A percentile compares a stretch with the other conserved stretches of the same genome.
phyloP scores from a whole-genome alignment of 2,329 filamentous ascomycete species.

The Verticillium nubilum region DNA sequence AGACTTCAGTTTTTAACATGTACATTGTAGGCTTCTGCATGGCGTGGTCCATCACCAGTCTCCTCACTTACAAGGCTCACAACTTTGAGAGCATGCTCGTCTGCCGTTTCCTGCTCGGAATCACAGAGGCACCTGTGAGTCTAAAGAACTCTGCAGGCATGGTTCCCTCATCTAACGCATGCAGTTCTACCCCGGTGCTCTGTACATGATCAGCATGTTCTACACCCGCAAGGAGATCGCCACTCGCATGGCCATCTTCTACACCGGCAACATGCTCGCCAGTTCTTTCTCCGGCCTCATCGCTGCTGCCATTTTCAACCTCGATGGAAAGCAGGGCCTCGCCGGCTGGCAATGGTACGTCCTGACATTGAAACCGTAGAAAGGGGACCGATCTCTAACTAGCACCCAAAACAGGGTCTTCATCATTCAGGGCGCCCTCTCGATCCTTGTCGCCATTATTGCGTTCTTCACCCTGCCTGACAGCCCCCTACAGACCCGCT shows the following conservation, averaged over 20 bases:
- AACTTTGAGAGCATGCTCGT: slow-evolving; percentile 8
- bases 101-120: slow-evolving; percentile 11
- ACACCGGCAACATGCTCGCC: slow-evolving; percentile 37
- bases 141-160: not conserved
- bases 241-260: slow-evolving; percentile 34
- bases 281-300: slow-evolving; percentile 38
- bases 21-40: slow-evolving; percentile 9
- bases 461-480: slow-evolving; percentile 32
- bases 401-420: slow-evolving; percentile 22
- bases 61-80: slow-evolving; percentile 11
- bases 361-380: not conserved
- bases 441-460: slow-evolving; percentile 26
- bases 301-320: slow-evolving; percentile 35
- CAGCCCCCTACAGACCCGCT: slow-evolving; percentile 29
- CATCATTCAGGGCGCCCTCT: slow-evolving; percentile 33
- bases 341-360: slow-evolving; percentile 36
- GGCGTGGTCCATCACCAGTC: slow-evolving; percentile 12
- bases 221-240: slow-evolving; percentile 13
- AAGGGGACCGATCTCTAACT: not conserved
- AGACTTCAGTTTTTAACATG: not conserved
- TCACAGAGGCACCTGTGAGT: slow-evolving; percentile 11
- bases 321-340: slow-evolving; percentile 30
- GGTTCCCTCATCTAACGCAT: not conserved
- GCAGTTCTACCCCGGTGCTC: slow-evolving; percentile 12
- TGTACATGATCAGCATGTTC: slow-evolving; percentile 13